Evolutionary conservation across 345 rosid species (phyloP), one percentile per base, ranked within the genome.

Genomic region (Bruguiera gymnorhiza): DNA sequence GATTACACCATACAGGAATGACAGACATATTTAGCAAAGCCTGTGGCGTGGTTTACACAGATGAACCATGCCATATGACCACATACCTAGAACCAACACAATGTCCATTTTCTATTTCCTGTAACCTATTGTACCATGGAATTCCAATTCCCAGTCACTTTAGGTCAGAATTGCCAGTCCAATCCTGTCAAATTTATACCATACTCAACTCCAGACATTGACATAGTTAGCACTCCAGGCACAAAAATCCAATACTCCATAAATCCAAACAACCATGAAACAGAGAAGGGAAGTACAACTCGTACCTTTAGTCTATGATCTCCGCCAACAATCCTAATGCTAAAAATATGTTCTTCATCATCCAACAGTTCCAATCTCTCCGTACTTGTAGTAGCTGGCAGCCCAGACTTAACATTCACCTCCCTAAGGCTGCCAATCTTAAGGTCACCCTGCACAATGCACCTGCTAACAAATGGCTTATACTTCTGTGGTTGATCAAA

Each of bases 281-380:
- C 32, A 63, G 1, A 64, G n/a, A 24, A 63, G 24, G 59, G 24
- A n/a, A 8, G 39, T 1, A 62, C 30, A 10, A 27, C 27, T 55
- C 6, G 50, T 80, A 91, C 98, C 90, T 80, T 84, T 11, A 94
- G 96, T 61, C 90, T 76, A 76, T 94, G 97, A 81, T 94, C 97
- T 24, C 98, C 98, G 72, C 91, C 97, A 63, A 91, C 86, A 68
- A 94, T 91, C 77, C 76, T 87, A 81, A 91, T 76, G 54, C 95
- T 82, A 19, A 94, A 93, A 53, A 94, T 87, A 74, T 81, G 96
- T 43, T 86, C 85, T 29, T 85, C 81, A 29, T 90, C 96, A 64
- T 90, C 93, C 69, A 88, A 86, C 27, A 85, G 83, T 68, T 88
- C 96, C 73, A 88, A 71, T 54, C 93, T 75, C 81, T 90, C 91